Evolutionary conservation across 495 filamentous ascomycete genomes (phyloP), one percentile per base, ranked within the genome.

Genomic region (Penicillium cinerascens): DNA sequence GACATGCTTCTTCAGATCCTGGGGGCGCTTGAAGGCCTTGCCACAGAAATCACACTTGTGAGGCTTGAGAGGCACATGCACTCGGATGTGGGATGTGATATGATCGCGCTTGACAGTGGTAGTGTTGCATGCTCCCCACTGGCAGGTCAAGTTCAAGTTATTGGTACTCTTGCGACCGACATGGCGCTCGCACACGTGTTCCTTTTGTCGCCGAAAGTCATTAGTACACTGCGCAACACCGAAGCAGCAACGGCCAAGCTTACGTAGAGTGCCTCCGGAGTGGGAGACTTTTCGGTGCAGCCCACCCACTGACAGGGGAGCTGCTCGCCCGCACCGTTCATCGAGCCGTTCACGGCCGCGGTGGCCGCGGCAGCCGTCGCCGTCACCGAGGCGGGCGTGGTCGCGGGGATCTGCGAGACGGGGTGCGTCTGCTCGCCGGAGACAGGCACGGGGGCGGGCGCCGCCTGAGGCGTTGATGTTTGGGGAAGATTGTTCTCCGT

Each of bases 1-100:
- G 68, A 97, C 92, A 70, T 99, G 95, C 76, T 99, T 99, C 82
- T 97, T 97, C 54, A 99, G 67, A 76, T 99, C 95, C 72, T 99
- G 93, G 22, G 95, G 95, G 15, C 95, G 89, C 82, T 99, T 99
- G 81, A 99, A 99, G 7, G 91, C 89, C 78, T 99, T 99, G 61
- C 89, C 89, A 66, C 95, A 99, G 70, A 96, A 95, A 61, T 96
- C 91, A 65, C 95, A 99, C 69, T 96, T 96, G 75, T 99, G 93
- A 37, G 95, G 95, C 78, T 97, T 97, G 44, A 97, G 76, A 10
- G 95, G 95, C 5, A 99, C 93, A 67, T 99, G 95, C 35, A 97
- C 95, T 42, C 95, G 89, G 56, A 99, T 96, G 71, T 99, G 95
- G 7, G 95, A 99, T 33, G 95, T 99, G 75, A 99, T 99, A 68